Percentiles rank a stretch among this genome's conserved stretches.
Evolutionary conservation across 2,329 filamentous ascomycete species (phyloP).

Genomic region (Colletotrichum sidae): DNA sequence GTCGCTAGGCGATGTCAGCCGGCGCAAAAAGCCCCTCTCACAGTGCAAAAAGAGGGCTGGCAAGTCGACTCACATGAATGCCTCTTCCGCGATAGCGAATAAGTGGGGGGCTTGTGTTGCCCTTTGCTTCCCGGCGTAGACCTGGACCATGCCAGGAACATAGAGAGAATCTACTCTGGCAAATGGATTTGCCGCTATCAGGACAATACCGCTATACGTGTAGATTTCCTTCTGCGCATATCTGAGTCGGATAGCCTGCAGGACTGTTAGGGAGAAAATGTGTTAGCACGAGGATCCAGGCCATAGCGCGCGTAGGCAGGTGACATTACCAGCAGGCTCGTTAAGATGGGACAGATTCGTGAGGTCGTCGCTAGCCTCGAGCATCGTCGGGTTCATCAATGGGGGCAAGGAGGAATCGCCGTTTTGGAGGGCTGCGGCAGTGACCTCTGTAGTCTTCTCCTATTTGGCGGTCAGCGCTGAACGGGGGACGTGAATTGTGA

Average conservation of each 20-base stretch:
- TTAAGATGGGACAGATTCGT: conserved; percentile 98
- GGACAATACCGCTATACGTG: conserved; percentile 98
- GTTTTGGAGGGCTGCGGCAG: conserved; percentile 79
- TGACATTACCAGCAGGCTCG: conserved; percentile 85
- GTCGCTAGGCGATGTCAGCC: conserved; percentile 73
- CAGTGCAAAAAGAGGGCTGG: background rate
- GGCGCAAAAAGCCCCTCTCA: background rate
- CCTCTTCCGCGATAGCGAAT: conserved; percentile 98
- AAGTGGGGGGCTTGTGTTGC: conserved; percentile 97
- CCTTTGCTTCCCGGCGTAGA: conserved; percentile 96
- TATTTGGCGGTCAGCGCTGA: conserved; percentile 51
- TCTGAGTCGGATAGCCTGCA: conserved; percentile 96
- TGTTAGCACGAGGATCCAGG: conserved; percentile 14
- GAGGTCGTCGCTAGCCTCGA: conserved; percentile 97
- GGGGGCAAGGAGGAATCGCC: conserved; percentile 86
- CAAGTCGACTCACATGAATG: conserved; percentile 80
- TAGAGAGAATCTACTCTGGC: conserved; percentile 97
- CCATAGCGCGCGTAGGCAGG: conserved; percentile 16
- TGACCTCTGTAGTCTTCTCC: conserved; percentile 84
- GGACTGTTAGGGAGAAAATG: conserved; percentile 66
- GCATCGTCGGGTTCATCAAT: conserved; percentile 97
- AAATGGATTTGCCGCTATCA: conserved; percentile 98
- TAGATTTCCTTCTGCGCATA: conserved; percentile 99
- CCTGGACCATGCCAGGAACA: conserved; percentile 99
- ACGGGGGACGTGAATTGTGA: background rate